Evolutionary conservation across 345 rosid species (phyloP), one percentile per base, ranked within the genome.

Genomic region (Gossypium raimondii): DNA sequence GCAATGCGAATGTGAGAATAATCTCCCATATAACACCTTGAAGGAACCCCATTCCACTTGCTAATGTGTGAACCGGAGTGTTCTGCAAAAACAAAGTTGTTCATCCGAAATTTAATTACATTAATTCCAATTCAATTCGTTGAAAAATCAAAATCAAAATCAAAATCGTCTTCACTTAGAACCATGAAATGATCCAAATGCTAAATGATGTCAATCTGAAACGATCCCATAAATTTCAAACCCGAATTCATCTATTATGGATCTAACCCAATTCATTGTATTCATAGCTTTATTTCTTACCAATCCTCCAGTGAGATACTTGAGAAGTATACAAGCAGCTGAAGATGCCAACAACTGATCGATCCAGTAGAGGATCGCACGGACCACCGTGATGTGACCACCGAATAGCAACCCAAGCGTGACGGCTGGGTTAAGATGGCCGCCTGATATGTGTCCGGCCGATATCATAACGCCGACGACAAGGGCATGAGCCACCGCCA

Each of bases 351-450:
- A 66, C 73, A 94, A 70, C 61, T 94, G 98, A 75, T 79, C 87
- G 44, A 94, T 85, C 92, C 89, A 83, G 48, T 94, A 92, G 13
- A 92, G 89, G 18, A 92, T 45, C 25, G 93, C 85, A 20, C 93
- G 91, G 84, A 92, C 61, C 12, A 94, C 77, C 18, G 90, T 89
- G 79, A 92, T 90, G 82, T 85, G 89, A 47, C 98, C 97, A 2
- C 98, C 97, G 7, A 78, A 57, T 12, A 92, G 90, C 59, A 94
- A 89, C 70, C 97, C 94, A 2, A 94, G 72, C 9, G 98, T 89
- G n/a, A 94, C 98, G 0, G 97, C 91, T 0, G 98, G 98, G 78
- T 92, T 94, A 20, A 94, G 93, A 81, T 92, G 98, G 4, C 98
- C 97, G 22, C 97, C 98, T 18, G 97, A 94, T 72, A 89, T 88